Evolutionary conservation across 2,329 filamentous ascomycete species (phyloP), one percentile per base, ranked within the genome.

Genomic region (Myotisia sp.): DNA sequence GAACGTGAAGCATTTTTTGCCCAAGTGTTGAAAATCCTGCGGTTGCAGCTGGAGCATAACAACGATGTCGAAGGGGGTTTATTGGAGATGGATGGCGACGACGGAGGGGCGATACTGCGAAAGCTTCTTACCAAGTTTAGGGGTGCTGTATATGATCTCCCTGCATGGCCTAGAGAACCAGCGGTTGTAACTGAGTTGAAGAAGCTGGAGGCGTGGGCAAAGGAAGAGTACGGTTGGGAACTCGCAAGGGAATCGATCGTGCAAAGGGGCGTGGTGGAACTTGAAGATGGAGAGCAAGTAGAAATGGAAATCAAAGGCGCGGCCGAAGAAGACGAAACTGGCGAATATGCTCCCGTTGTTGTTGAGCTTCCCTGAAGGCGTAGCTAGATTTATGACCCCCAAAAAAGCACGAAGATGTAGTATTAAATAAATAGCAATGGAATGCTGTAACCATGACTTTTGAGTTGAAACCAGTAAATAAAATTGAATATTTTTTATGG

Each of bases 211-310:
- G 56, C 60, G 5, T 71, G 64, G 47, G 57, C 76, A 16, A 62
- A 63, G 31, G 53, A 56, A 12, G 60, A 68, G 38, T 71, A 68
- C 45, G 67, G 66, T 7, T 78, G 74, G 73, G 63, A 73, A 41
- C 53, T 73, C 22, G 65, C 46, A 36, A 54, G 63, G 12, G 67
- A 64, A 28, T 57, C 60, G 12, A 65, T 70, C 42, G 60, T 74
- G 13, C 65, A 65, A 41, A 63, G 61, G 16, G 74, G 74, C 0
- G 65, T 74, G 55, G 43, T 77, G 20, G 64, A 71, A 41, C 47
- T 77, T 35, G 73, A 76, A 48, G 74, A 77, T 46, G 74, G 74
- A 10, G 74, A 77, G 50, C 58, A 63, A 41, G 65, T 77, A 3
- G 70, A 74, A 43, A 60, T 77, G 59, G 70, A 73, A 13, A 54